Evolutionary conservation across 768 basidiomycete genomes (phyloP).

Genomic region (Exidia glandulosa): DNA sequence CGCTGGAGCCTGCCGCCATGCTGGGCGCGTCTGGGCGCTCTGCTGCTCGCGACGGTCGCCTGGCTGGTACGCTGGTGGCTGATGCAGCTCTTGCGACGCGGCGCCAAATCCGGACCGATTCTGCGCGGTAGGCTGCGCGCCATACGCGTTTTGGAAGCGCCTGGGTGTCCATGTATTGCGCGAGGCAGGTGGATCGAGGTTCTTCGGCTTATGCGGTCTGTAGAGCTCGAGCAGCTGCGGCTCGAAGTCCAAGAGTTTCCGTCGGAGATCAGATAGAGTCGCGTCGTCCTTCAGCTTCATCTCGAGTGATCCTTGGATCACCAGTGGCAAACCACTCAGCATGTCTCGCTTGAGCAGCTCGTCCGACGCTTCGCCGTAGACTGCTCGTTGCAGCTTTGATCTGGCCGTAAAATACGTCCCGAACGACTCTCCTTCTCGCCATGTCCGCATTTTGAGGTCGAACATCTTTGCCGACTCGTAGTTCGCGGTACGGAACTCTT

Average conservation of each 20-base stretch:
- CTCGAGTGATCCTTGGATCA: not conserved
- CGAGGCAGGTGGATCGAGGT: not conserved
- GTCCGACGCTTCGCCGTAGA: not conserved
- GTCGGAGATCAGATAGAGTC: not conserved
- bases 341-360: not conserved
- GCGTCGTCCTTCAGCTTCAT: not conserved
- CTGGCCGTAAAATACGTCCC: not conserved
- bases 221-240: not conserved
- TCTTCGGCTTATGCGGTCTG: not conserved
- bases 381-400: not conserved
- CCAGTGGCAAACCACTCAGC: not conserved
- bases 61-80: too few relatives aligned
- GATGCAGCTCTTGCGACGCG: too few relatives aligned
- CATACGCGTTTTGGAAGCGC: not conserved
- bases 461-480: not conserved
- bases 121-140: too few relatives aligned
- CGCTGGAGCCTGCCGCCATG: too few relatives aligned
- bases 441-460: not conserved
- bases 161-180: not conserved
- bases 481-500: not conserved
- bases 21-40: too few relatives aligned
- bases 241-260: not conserved
- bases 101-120: too few relatives aligned
- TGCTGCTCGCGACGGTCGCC: too few relatives aligned
- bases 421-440: not conserved